These are phyloP conservation scores for Arxiozyma bovina DNA, from an alignment of 1,139 yeast genomes.

Conservation along the genomic window DNA sequence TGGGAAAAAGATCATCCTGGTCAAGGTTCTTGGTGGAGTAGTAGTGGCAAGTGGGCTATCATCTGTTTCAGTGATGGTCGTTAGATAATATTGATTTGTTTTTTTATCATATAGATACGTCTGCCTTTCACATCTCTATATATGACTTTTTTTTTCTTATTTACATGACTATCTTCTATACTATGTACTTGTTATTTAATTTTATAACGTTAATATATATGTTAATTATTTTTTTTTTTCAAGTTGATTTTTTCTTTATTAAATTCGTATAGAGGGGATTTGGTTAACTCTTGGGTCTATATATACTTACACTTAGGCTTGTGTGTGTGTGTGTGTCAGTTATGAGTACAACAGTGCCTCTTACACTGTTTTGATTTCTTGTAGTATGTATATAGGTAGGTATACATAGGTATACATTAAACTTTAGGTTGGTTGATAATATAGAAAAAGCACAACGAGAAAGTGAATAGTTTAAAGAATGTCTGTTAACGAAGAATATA, in stretches of 20 bases:
- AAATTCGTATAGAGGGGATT: not conserved
- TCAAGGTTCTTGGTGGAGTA: conserved; percentile 69
- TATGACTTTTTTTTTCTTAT: too few relatives aligned
- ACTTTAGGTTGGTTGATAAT: not conserved
- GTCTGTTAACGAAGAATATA: conserved; percentile 14
- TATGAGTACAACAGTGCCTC: too few relatives aligned
- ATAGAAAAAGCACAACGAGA: not conserved
- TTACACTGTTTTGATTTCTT: too few relatives aligned
- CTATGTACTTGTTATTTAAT: not conserved
- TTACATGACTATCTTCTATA: too few relatives aligned
- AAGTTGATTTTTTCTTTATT: not conserved
- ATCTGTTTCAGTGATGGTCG: conserved; percentile 43
- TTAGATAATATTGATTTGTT: conserved; percentile 1
- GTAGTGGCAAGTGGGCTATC: conserved; percentile 91
- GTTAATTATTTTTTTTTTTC: not conserved
- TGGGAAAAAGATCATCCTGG: conserved; percentile 55
- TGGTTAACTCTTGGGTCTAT: not conserved
- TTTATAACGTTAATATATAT: not conserved
- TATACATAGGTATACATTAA: too few relatives aligned
- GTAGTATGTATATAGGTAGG: too few relatives aligned
- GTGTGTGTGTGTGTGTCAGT: not conserved
- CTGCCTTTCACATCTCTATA: not conserved
- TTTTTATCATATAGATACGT: too few relatives aligned
- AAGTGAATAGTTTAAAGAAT: not conserved
- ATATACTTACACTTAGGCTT: not conserved